These are phyloP conservation scores for Linderina pennispora DNA, from an alignment of 192 early-diverging fungal genomes.

Conservation along the genomic window DNA sequence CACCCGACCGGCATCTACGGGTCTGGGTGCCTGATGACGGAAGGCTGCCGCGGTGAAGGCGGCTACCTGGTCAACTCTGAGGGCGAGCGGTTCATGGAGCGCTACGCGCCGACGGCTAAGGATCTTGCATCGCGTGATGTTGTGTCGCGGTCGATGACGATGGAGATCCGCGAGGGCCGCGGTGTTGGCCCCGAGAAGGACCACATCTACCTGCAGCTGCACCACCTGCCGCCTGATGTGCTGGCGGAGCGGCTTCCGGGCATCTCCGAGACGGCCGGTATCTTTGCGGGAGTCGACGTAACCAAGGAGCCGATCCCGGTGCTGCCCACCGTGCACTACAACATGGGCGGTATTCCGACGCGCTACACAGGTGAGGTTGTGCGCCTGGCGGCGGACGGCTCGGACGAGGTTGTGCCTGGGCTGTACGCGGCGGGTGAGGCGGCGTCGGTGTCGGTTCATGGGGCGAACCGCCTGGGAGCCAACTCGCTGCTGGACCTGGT, in stretches of 20 bases:
- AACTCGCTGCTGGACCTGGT: slow-evolving; percentile 98
- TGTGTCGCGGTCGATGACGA: slow-evolving; percentile 96
- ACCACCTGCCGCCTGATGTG: slow-evolving; percentile 88
- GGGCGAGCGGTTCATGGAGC: slow-evolving; percentile 99
- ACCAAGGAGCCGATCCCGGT: slow-evolving; percentile 99
- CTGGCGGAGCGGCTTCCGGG: slow-evolving; percentile 91
- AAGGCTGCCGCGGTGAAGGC: slow-evolving; percentile 95
- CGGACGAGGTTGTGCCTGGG: slow-evolving; percentile 90
- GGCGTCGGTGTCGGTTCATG: slow-evolving; percentile 97
- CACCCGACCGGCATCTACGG: slow-evolving; percentile 99
- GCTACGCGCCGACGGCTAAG: slow-evolving; percentile 97
- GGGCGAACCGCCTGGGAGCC: slow-evolving; percentile 96
- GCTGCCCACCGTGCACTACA: slow-evolving; percentile 98
- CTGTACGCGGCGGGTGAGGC: slow-evolving; percentile 98
- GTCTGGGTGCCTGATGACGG: slow-evolving; percentile 95
- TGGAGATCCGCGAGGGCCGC: slow-evolving; percentile 96
- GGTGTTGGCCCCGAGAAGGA: slow-evolving; percentile 95
- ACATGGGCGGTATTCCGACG: slow-evolving; percentile 99
- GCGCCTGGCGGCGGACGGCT: slow-evolving; percentile 65
- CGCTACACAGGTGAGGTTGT: slow-evolving; percentile 96
- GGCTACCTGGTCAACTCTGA: slow-evolving; percentile 93
- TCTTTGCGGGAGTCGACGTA: slow-evolving; percentile 98
- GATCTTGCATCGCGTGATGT: slow-evolving; percentile 99
- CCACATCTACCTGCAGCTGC: slow-evolving; percentile 94
- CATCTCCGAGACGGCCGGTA: slow-evolving; percentile 98